These are phyloP conservation scores for Dendrostoma leiphaemia DNA, from an alignment of 2,329 filamentous ascomycete species.

Conservation along the genomic window DNA sequence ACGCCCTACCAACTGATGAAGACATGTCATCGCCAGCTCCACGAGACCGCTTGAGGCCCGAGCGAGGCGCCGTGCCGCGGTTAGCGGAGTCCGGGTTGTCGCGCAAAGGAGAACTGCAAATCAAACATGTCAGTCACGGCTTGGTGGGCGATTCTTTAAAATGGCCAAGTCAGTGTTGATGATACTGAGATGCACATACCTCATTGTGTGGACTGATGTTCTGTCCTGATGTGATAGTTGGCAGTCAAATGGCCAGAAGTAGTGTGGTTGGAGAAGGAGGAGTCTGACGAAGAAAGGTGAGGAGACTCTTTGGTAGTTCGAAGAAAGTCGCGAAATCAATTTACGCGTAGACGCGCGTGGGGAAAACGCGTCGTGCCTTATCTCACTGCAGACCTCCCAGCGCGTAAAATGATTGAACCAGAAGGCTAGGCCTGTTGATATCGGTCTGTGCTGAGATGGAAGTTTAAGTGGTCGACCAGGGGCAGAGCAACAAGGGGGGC, in stretches of 20 bases:
- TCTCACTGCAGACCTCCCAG: too few relatives aligned
- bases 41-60: conserved; percentile 56
- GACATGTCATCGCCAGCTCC: conserved; percentile 47
- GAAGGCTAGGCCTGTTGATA: too few relatives aligned
- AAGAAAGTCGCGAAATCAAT: too few relatives aligned
- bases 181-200: conserved; percentile 1
- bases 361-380: too few relatives aligned
- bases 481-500: too few relatives aligned
- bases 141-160: background rate
- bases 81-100: conserved; percentile 81
- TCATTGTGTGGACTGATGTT: conserved; percentile 10
- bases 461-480: background rate
- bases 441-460: too few relatives aligned
- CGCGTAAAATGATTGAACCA: too few relatives aligned
- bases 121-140: conserved; percentile 22
- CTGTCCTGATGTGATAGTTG: background rate
- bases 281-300: background rate
- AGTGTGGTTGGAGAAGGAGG: background rate
- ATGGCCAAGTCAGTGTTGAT: background rate
- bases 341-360: too few relatives aligned
- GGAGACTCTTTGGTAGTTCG: too few relatives aligned
- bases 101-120: conserved; percentile 73
- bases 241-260: too few relatives aligned
- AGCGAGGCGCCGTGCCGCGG: conserved; percentile 58
- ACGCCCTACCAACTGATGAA: conserved; percentile 51